A percentile compares a stretch with the other conserved stretches of the same genome.
These are phyloP conservation scores for Penicillium hesseltinei DNA, from an alignment of 2,329 filamentous ascomycete genomes.

Conservation along the genomic window DNA sequence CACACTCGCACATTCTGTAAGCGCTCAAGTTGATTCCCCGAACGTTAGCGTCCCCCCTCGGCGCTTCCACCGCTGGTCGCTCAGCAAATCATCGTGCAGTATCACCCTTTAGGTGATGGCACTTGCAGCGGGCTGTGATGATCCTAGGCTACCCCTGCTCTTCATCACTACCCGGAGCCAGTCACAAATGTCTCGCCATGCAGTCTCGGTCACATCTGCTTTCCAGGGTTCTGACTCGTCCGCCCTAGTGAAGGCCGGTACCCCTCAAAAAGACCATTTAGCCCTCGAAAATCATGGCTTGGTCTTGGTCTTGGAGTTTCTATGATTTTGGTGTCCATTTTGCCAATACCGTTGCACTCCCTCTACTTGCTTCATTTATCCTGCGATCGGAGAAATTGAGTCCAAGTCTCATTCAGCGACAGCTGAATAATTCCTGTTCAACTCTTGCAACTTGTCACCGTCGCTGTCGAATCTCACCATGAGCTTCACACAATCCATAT, in stretches of 20 bases:
- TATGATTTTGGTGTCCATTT: conserved; percentile 11
- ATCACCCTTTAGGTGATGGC: conserved; percentile 28
- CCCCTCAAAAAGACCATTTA: conserved; percentile 35
- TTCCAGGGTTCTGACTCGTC: conserved; percentile 30
- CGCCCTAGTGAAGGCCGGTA: conserved; percentile 20
- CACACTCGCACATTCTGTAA: conserved; percentile 14
- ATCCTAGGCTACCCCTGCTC: conserved; percentile 21
- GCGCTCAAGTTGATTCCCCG: conserved; percentile 24
- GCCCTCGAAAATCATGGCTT: conserved; percentile 25
- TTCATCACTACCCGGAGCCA: conserved; percentile 10
- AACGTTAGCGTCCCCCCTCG: conserved; percentile 28
- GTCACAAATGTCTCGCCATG: conserved; percentile 22
- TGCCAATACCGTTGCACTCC: background rate
- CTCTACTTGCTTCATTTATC: background rate
- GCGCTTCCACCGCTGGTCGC: conserved; percentile 28
- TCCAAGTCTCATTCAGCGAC: background rate
- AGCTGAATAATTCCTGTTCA: conserved; percentile 2
- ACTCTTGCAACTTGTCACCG: conserved; percentile 3
- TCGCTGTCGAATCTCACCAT: conserved; percentile 25
- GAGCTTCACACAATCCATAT: conserved; percentile 27
- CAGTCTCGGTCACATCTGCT: conserved; percentile 33
- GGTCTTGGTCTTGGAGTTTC: conserved; percentile 22
- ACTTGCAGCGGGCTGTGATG: conserved; percentile 32
- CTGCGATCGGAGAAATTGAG: background rate
- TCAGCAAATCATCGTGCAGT: conserved; percentile 28